A percentile compares a stretch with the other conserved stretches of the same genome.
These are phyloP conservation scores for Thelephora ganbajun DNA, from an alignment of 768 basidiomycete species.

Conservation along the genomic window DNA sequence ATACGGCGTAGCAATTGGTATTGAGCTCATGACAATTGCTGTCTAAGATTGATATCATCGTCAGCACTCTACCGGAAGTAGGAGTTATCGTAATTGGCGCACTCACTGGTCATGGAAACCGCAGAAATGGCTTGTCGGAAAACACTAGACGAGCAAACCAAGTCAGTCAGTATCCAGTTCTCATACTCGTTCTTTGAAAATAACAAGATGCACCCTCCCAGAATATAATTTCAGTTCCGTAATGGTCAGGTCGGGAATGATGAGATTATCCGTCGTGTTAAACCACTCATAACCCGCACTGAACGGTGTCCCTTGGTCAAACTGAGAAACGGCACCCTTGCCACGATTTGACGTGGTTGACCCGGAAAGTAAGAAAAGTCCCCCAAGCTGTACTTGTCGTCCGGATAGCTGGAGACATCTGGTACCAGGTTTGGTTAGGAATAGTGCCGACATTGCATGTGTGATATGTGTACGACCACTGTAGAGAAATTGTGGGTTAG, in stretches of 20 bases:
- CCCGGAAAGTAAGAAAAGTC: slow-evolving; percentile 59
- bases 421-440: slow-evolving; percentile 65
- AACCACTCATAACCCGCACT: slow-evolving; percentile 59
- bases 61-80: background rate
- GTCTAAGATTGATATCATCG: slow-evolving; percentile 24
- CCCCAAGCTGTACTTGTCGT: slow-evolving; percentile 31
- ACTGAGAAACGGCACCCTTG: slow-evolving; percentile 63
- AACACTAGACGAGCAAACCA: slow-evolving; percentile 17
- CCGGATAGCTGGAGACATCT: slow-evolving; percentile 41
- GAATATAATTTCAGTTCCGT: slow-evolving; percentile 51
- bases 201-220: slow-evolving; percentile 30
- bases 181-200: too few species aligned
- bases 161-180: too few species aligned
- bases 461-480: slow-evolving; percentile 81
- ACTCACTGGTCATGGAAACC: slow-evolving; percentile 22
- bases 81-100: background rate
- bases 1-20: slow-evolving; percentile 45
- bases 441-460: slow-evolving; percentile 51
- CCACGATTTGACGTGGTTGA: slow-evolving; percentile 34
- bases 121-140: slow-evolving; percentile 61
- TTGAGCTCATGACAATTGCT: slow-evolving; percentile 52
- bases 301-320: slow-evolving; percentile 78
- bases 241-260: slow-evolving; percentile 36
- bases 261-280: slow-evolving; percentile 44
- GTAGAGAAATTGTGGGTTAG: background rate